Evolutionary conservation across 1,139 yeast species (phyloP).

Genomic region (Hanseniaspora uvarum): DNA sequence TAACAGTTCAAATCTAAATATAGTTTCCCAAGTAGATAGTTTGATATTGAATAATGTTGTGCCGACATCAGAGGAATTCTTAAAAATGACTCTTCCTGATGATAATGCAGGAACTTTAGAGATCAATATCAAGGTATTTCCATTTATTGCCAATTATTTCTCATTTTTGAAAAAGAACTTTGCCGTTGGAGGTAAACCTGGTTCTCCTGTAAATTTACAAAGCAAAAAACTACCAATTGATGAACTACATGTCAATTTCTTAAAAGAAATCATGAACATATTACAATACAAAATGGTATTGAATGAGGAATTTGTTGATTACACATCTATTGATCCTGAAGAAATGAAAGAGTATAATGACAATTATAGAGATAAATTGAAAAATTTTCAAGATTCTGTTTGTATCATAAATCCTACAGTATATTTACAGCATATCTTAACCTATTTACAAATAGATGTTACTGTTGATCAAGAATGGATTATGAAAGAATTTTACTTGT

Average conservation of each 20-base stretch:
- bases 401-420: constrained; percentile 66
- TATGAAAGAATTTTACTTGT: constrained; percentile 74
- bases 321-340: constrained; percentile 61
- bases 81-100: constrained; percentile 31
- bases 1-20: constrained; percentile 24
- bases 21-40: constrained; percentile 33
- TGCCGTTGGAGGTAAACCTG: constrained; percentile 33
- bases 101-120: constrained; percentile 70
- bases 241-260: constrained; percentile 38
- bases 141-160: constrained; percentile 66
- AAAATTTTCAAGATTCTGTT: constrained; percentile 73
- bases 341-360: constrained; percentile 69
- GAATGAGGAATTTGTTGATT: constrained; percentile 50
- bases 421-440: constrained; percentile 50
- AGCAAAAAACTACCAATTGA: constrained; percentile 33
- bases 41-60: constrained; percentile 49
- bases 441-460: constrained; percentile 30
- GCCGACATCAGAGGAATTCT: constrained; percentile 62
- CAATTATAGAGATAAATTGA: constrained; percentile 54
- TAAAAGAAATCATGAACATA: constrained; percentile 56
- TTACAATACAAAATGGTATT: constrained; percentile 54
- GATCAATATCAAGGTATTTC: constrained; percentile 70
- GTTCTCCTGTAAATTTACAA: constrained; percentile 30
- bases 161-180: constrained; percentile 52
- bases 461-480: constrained; percentile 69